Conservation (phyloP, 768 basidiomycete species). For the Candolleomyces aberdarensis region DNA sequence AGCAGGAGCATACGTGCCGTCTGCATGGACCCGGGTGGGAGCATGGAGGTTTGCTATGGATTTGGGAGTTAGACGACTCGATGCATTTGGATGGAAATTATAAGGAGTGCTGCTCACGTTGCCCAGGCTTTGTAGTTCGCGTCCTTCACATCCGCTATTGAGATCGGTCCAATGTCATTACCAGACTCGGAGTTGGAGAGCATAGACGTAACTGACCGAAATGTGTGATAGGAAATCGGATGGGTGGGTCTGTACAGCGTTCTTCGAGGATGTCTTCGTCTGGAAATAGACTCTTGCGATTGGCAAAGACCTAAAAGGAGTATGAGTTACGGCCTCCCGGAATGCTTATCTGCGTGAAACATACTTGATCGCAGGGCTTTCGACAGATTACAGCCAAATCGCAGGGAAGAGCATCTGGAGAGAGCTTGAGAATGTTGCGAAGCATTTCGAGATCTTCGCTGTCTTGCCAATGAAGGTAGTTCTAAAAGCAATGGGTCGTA, state of each 20-base stretch:
- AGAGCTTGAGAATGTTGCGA: conserved; percentile 35
- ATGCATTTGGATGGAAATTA: background rate
- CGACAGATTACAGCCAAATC: conserved; percentile 51
- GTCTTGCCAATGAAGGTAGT: conserved; percentile 33
- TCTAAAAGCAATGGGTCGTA: background rate
- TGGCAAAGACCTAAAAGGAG: conserved; percentile 22
- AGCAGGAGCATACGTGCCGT: conserved; percentile 46
- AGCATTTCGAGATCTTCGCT: conserved; percentile 36
- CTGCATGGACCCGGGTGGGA: conserved; percentile 56
- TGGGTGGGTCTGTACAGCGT: background rate
- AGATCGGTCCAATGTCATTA: too few species aligned
- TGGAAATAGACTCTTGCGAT: conserved; percentile 18
- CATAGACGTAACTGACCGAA: too few species aligned
- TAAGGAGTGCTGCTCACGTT: too few species aligned
- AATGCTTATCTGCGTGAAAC: background rate
- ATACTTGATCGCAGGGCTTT: conserved; percentile 61
- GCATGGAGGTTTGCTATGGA: conserved; percentile 47
- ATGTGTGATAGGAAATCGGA: background rate
- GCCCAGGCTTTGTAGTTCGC: background rate
- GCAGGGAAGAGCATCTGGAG: conserved; percentile 48
- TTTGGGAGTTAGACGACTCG: background rate
- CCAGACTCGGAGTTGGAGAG: too few species aligned
- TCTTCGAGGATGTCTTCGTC: conserved; percentile 8
- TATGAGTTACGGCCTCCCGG: background rate
- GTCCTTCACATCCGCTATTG: too few species aligned